These are phyloP conservation scores for Nannizziopsis barbatae DNA, from an alignment of 2,329 filamentous ascomycete species.

Conservation along the genomic window DNA sequence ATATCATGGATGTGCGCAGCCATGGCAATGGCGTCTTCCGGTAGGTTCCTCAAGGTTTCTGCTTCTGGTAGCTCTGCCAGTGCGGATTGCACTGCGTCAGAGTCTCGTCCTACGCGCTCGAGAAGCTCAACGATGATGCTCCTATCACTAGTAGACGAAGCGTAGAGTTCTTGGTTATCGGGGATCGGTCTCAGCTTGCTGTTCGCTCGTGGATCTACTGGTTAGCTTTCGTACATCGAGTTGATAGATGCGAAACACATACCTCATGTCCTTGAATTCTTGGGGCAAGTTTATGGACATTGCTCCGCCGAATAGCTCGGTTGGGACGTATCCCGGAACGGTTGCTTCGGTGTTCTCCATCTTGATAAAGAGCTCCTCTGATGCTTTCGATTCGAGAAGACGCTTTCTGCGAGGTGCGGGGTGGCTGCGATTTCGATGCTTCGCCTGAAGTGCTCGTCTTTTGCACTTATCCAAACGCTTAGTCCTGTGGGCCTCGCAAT, in stretches of 20 bases:
- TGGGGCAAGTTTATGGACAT: conserved; percentile 18
- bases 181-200: conserved; percentile 19
- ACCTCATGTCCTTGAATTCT: conserved; percentile 20
- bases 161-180: conserved; percentile 76
- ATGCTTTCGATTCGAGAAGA: no score
- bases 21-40: conserved; percentile 48
- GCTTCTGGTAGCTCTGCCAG: conserved; percentile 3
- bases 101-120: conserved; percentile 52
- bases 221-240: not conserved
- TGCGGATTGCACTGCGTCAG: not conserved
- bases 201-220: not conserved
- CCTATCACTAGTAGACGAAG: conserved; percentile 71
- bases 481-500: no score
- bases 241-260: not conserved
- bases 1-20: conserved; percentile 59
- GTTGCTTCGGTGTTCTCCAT: conserved; percentile 3
- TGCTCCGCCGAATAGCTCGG: conserved; percentile 20
- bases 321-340: conserved; percentile 5
- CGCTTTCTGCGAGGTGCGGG: no score
- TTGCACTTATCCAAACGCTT: no score
- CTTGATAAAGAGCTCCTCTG: not conserved
- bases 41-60: conserved; percentile 41
- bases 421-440: no score
- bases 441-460: no score
- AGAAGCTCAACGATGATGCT: conserved; percentile 84